Conservation (phyloP, 2,329 filamentous ascomycete genomes). For the Aspergillus glaucus region DNA sequence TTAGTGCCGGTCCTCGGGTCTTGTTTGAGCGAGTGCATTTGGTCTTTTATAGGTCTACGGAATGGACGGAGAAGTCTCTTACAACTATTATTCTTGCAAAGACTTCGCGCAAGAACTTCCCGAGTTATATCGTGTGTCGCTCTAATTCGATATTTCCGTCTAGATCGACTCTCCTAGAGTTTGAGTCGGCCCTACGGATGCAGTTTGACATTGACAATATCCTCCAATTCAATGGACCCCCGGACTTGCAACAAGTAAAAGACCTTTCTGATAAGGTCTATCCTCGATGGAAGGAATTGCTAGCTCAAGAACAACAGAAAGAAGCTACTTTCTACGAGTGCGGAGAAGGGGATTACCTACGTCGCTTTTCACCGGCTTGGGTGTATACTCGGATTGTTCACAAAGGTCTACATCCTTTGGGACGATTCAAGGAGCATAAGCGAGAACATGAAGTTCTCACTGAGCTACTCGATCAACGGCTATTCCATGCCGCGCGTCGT, state of each 20-base stretch:
- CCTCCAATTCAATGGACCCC: constrained; percentile 70
- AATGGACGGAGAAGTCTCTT: constrained; percentile 96
- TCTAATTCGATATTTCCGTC: constrained; percentile 84
- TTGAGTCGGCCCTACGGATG: constrained; percentile 75
- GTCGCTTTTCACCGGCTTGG: constrained; percentile 84
- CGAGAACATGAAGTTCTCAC: constrained; percentile 68
- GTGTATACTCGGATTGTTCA: constrained; percentile 90
- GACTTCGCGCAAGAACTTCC: constrained; percentile 81
- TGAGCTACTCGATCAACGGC: constrained; percentile 69
- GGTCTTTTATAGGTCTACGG: constrained; percentile 90
- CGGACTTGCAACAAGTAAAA: constrained; percentile 62
- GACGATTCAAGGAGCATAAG: constrained; percentile 71
- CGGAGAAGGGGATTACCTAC: constrained; percentile 81
- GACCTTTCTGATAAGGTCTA: constrained; percentile 68
- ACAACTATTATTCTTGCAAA: constrained; percentile 92
- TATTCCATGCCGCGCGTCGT: constrained; percentile 79
- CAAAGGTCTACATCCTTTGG: constrained; percentile 73
- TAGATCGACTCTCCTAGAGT: constrained; percentile 70
- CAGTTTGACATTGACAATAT: constrained; percentile 77
- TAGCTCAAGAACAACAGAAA: constrained; percentile 69
- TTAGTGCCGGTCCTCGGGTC: constrained; percentile 65
- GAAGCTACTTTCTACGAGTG: constrained; percentile 71
- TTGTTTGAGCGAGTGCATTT: constrained; percentile 92
- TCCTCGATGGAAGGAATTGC: constrained; percentile 68
- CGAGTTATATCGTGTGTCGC: constrained; percentile 81